Conservation (phyloP, 1,284 basidiomycete species). For the Testicularia cyperi region DNA sequence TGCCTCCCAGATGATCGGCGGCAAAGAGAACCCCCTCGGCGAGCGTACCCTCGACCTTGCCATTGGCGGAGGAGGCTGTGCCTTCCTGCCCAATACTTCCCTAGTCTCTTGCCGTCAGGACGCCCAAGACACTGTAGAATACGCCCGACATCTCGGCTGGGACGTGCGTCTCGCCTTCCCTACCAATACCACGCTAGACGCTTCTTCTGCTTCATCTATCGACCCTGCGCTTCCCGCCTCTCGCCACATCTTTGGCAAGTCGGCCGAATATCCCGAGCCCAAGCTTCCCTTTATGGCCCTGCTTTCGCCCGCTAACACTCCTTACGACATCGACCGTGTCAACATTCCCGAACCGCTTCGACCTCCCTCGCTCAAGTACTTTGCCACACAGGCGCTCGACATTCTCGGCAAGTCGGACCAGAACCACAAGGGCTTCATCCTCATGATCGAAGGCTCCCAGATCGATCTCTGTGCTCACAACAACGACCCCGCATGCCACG, state of each 20-base stretch:
- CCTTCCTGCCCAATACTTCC: conserved; percentile 57
- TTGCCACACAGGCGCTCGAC: conserved; percentile 32
- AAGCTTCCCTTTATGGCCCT: conserved; percentile 44
- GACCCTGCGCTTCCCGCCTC: neutral
- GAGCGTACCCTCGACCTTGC: conserved; percentile 56
- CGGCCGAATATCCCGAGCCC: conserved; percentile 7
- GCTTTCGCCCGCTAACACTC: conserved; percentile 49
- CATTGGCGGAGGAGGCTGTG: conserved; percentile 60
- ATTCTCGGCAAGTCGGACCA: conserved; percentile 13
- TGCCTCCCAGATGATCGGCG: conserved; percentile 32
- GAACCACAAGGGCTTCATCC: conserved; percentile 47
- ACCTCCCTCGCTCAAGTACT: conserved; percentile 24
- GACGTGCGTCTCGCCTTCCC: conserved; percentile 34
- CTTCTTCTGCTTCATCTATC: conserved; percentile 4
- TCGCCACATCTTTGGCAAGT: conserved; percentile 4
- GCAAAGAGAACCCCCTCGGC: conserved; percentile 26
- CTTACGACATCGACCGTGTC: conserved; percentile 54
- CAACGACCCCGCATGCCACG: conserved; percentile 51
- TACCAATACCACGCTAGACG: conserved; percentile 16
- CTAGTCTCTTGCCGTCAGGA: conserved; percentile 55
- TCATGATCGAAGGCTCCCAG: conserved; percentile 57
- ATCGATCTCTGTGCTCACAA: conserved; percentile 57
- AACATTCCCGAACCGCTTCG: conserved; percentile 31
- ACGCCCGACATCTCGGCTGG: conserved; percentile 43
- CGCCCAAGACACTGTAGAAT: conserved; percentile 49